These are phyloP conservation scores for Globisporangium sylvaticum DNA, from an alignment of 352 stramenopile genomes.

Conservation along the genomic window DNA sequence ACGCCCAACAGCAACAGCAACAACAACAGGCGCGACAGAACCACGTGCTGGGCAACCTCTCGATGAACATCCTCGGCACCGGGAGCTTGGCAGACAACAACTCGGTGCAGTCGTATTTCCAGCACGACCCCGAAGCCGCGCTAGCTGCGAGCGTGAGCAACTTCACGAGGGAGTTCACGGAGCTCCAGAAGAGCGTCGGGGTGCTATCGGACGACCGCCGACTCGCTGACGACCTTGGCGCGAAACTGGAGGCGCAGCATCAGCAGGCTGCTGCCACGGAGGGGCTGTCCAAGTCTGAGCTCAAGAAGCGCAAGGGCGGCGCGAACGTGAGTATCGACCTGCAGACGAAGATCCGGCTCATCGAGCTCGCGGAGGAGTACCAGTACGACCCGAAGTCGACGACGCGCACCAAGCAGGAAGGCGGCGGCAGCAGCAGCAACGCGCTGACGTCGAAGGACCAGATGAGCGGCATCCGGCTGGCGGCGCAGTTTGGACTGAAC, in stretches of 20 bases:
- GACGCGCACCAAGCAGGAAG: slow-evolving; percentile 33
- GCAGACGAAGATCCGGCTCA: slow-evolving; percentile 83
- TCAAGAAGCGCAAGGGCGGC: slow-evolving; percentile 53
- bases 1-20: slow-evolving; percentile 6
- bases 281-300: slow-evolving; percentile 5
- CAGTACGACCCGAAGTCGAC: slow-evolving; percentile 71
- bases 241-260: slow-evolving; percentile 25
- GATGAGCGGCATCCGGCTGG: slow-evolving; percentile 72
- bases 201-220: slow-evolving; percentile 43
- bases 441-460: slow-evolving; percentile 29
- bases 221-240: slow-evolving; percentile 13
- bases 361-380: slow-evolving; percentile 78
- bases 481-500: slow-evolving; percentile 73
- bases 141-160: slow-evolving; percentile 8
- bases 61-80: slow-evolving; percentile 14
- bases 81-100: slow-evolving; percentile 8
- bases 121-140: slow-evolving; percentile 22
- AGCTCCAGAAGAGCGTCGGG: slow-evolving; percentile 41
- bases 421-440: neutral
- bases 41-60: slow-evolving; percentile 11
- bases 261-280: slow-evolving; percentile 15
- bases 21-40: slow-evolving; percentile 15
- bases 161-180: slow-evolving; percentile 31
- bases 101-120: slow-evolving; percentile 39
- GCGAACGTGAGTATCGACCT: slow-evolving; percentile 73